Conservation (phyloP, 768 basidiomycete species). For the Lepiota brunneoincarnata region DNA sequence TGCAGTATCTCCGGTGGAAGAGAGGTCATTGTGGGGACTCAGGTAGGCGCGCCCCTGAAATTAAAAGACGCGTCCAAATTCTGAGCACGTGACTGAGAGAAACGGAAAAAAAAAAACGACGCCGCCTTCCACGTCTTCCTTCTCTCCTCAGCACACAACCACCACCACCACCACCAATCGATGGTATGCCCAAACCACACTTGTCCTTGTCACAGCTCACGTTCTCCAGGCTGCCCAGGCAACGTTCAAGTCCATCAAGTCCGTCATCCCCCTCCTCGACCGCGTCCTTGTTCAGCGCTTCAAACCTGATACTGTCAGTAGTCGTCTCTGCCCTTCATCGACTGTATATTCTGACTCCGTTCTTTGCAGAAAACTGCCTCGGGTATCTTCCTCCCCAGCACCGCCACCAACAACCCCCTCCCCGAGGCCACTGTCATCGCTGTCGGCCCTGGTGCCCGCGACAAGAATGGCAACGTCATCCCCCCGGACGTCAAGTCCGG, state of each 20-base stretch:
- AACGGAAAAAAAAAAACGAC: constrained; percentile 4
- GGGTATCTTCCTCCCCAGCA: constrained; percentile 94
- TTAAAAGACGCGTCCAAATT: constrained; percentile 7
- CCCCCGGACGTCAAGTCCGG: constrained; percentile 82
- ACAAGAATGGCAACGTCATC: constrained; percentile 77
- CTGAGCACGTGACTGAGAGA: constrained; percentile 6
- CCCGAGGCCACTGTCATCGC: constrained; percentile 97
- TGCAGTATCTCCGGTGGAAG: constrained; percentile 8
- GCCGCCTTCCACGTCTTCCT: neutral
- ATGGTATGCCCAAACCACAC: neutral
- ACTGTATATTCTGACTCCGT: neutral
- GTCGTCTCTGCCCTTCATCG: neutral
- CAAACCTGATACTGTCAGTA: constrained; percentile 91
- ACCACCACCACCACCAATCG: neutral
- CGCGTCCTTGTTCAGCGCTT: constrained; percentile 96
- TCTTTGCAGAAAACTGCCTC: constrained; percentile 87
- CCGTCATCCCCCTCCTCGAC: constrained; percentile 89
- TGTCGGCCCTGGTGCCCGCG: constrained; percentile 89
- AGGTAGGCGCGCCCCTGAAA: too few species aligned
- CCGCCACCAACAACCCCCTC: constrained; percentile 79
- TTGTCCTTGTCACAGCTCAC: neutral
- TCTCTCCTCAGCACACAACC: neutral
- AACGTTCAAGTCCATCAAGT: constrained; percentile 94
- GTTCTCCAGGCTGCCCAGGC: constrained; percentile 70
- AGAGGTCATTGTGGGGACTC: neutral